Evolutionary conservation across 106 monocot genomes (phyloP), one percentile per base, ranked within the genome.

Genomic region (Platanthera zijinensis): DNA sequence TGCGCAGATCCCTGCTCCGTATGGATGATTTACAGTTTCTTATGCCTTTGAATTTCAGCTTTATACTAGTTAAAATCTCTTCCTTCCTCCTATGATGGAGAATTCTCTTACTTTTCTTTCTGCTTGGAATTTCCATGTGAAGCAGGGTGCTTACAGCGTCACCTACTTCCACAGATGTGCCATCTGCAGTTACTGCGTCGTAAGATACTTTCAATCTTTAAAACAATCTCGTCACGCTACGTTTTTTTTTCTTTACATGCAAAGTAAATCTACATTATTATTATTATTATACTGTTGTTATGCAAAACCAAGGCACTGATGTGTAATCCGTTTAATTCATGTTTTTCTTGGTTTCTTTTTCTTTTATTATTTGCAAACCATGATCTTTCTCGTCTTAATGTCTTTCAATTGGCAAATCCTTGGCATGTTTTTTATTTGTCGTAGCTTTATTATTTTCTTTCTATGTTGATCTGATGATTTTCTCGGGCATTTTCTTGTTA

Each of bases 101-200:
- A 25, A 63, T 71, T 48, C 6, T 70, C 12, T 17, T 19, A 8
- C 47, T 71, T 32, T 18, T 48, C 39, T 49, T n/a, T 18, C 47
- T 71, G 18, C 5, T 72, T 51, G 9, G 10, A 48, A 6, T 72
- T 72, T 22, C 51, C 46, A 72, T 72, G 50, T 72, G 72, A 51
- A 51, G 51, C 51, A 72, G 72, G 51, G 18, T 72, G 19, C 19
- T 8, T 46, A n/a, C 72, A 19, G 15, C 51, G 3, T 46, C 72
- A 51, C 72, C 50, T 50, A 50, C 72, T 72, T 10, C 72, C 22
- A 22, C 51, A 10, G 72, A 21, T 50, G 46, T 21, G 0, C 51
- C 72, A 72, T 17, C 72, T 51, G 50, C 51, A 11, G 50, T 72
- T 72, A 21, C 9, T 3, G 49, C 72, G 50, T 72, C 72, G 72